Evolutionary conservation across 495 filamentous ascomycete species (phyloP).

Genomic region (Pseudevernia furfuracea): DNA sequence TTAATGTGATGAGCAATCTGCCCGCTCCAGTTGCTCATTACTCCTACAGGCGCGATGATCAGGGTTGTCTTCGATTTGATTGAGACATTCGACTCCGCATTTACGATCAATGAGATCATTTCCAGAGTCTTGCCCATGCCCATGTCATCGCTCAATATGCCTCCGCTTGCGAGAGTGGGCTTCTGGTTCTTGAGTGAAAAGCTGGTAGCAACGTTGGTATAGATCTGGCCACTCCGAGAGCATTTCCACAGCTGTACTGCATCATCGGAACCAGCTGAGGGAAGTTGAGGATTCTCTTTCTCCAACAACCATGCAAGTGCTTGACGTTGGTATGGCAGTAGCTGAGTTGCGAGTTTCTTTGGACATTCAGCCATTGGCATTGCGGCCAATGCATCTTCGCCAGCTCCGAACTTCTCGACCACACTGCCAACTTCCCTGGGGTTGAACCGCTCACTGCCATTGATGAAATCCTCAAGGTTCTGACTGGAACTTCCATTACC

Average conservation of each 20-base stretch:
- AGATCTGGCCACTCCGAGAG: constrained; percentile 39
- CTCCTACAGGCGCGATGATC: constrained; percentile 74
- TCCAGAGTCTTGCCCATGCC: constrained; percentile 89
- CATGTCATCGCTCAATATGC: constrained; percentile 91
- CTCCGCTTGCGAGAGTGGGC: constrained; percentile 66
- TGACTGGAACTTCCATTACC: constrained; percentile 29
- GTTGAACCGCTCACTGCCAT: constrained; percentile 60
- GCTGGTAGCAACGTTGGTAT: constrained; percentile 70
- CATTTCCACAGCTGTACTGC: constrained; percentile 78
- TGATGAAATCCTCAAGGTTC: constrained; percentile 55
- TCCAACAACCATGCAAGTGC: constrained; percentile 77
- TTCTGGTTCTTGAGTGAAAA: constrained; percentile 46
- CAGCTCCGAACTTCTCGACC: constrained; percentile 58
- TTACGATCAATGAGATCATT: constrained; percentile 71
- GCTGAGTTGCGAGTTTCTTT: constrained; percentile 47
- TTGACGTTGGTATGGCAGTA: constrained; percentile 78
- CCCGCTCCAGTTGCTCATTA: constrained; percentile 89
- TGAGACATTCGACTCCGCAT: constrained; percentile 38
- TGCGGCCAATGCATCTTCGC: constrained; percentile 59
- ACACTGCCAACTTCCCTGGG: constrained; percentile 60
- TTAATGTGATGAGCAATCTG: constrained; percentile 72
- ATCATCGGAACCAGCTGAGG: constrained; percentile 51
- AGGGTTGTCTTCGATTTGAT: constrained; percentile 48
- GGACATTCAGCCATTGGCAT: constrained; percentile 72
- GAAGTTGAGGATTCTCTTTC: constrained; percentile 64